Conservation (phyloP, 441 rosid species). For the Arabidopsis lyrata region DNA sequence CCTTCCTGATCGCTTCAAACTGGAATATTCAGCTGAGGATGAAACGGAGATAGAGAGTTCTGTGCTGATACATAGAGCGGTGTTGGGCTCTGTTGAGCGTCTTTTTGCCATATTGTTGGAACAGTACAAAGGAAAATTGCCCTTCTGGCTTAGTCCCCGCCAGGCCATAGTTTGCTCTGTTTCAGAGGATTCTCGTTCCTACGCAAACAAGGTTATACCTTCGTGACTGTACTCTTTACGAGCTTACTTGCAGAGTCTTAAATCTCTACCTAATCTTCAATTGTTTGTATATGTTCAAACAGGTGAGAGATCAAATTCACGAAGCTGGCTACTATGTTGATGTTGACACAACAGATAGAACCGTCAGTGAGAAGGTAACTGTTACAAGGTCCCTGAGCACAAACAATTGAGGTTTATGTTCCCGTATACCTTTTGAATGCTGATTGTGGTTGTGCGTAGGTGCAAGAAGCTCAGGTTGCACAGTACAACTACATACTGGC, state of each 20-base stretch:
- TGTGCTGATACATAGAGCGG: slow-evolving; percentile 95
- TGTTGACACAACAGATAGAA: slow-evolving; percentile 76
- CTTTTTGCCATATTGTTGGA: slow-evolving; percentile 93
- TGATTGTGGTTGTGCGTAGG: slow-evolving; percentile 51
- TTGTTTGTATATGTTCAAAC: slow-evolving; percentile 25
- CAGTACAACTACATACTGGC: slow-evolving; percentile 85
- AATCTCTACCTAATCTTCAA: not conserved
- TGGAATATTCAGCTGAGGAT: slow-evolving; percentile 88
- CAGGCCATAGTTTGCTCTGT: slow-evolving; percentile 91
- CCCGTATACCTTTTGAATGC: slow-evolving; percentile 6
- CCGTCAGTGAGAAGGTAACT: slow-evolving; percentile 86
- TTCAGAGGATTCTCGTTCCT: slow-evolving; percentile 66
- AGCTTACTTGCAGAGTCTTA: not conserved
- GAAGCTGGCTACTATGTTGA: slow-evolving; percentile 84
- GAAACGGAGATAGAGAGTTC: slow-evolving; percentile 85
- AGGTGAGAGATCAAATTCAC: slow-evolving; percentile 76
- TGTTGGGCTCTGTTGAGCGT: slow-evolving; percentile 96
- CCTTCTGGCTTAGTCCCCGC: slow-evolving; percentile 96
- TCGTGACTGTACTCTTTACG: slow-evolving; percentile 2
- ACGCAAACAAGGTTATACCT: slow-evolving; percentile 68
- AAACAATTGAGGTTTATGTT: not conserved
- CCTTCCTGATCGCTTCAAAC: slow-evolving; percentile 79
- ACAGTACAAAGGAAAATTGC: slow-evolving; percentile 97
- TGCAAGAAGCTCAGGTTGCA: slow-evolving; percentile 91
- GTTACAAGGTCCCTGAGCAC: not conserved